These are phyloP conservation scores for Dacryopinax primogenitus DNA, from an alignment of 768 basidiomycete species.

Conservation along the genomic window DNA sequence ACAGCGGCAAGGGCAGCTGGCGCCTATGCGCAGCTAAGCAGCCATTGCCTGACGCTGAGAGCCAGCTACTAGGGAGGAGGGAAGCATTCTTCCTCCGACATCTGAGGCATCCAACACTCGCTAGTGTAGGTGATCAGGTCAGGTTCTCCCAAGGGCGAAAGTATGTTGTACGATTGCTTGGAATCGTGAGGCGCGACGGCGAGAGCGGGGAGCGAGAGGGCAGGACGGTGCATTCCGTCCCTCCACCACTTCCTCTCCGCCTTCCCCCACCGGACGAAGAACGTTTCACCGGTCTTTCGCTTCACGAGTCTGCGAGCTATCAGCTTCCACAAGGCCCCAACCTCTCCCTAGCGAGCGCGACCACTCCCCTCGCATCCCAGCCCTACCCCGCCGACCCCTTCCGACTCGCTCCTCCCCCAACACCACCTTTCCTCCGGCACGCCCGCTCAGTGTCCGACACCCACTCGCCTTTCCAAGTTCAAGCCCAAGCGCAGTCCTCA, in stretches of 20 bases:
- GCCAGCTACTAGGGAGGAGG: conserved; percentile 27
- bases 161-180: neutral
- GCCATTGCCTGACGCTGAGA: conserved; percentile 27
- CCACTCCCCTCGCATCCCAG: neutral
- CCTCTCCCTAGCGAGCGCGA: neutral
- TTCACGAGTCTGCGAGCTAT: neutral
- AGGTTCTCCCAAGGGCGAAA: conserved; percentile 3
- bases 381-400: neutral
- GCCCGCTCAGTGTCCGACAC: conserved; percentile 1
- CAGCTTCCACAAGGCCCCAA: neutral
- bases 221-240: neutral
- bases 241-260: neutral
- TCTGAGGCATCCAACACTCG: conserved; percentile 13
- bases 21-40: conserved; percentile 31
- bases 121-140: conserved; percentile 8
- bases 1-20: conserved; percentile 17
- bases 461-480: neutral
- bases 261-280: neutral
- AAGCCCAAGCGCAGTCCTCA: neutral
- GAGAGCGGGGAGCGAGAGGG: neutral
- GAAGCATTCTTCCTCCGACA: conserved; percentile 30
- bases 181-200: conserved; percentile 8
- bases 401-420: neutral
- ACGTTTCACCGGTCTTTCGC: neutral
- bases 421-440: neutral